Conservation (phyloP, 106 monocot genomes). For the Dioscorea alata region DNA sequence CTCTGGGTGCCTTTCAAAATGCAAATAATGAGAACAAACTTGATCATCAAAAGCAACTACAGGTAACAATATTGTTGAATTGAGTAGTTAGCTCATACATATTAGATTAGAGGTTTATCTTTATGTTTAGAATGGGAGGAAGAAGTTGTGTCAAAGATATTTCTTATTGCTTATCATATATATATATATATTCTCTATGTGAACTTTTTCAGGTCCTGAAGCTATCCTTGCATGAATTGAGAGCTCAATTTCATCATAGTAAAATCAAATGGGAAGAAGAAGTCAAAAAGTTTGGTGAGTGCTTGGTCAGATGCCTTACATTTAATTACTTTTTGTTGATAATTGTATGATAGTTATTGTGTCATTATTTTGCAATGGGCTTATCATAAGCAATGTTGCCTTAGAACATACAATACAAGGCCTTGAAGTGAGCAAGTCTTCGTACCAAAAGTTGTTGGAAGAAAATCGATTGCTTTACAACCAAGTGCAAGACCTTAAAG, state of each 20-base stretch:
- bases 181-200: no score
- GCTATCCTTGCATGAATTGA: conserved; percentile 27
- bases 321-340: no score
- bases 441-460: conserved; percentile 29
- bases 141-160: no score
- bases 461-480: conserved; percentile 41
- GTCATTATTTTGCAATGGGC: no score
- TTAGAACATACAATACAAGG: conserved; percentile 25
- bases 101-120: no score
- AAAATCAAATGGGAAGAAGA: conserved; percentile 26
- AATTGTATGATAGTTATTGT: not conserved
- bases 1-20: not conserved
- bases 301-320: not conserved
- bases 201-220: conserved; percentile 21
- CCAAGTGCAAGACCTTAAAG: conserved; percentile 49
- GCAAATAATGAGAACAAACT: conserved; percentile 8
- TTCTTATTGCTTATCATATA: no score
- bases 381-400: not conserved
- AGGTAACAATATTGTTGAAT: conserved; percentile 12
- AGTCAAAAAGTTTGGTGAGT: conserved; percentile 22
- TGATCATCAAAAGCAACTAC: conserved; percentile 24
- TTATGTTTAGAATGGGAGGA: no score
- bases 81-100: no score
- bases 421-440: conserved; percentile 17
- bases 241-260: conserved; percentile 22